Evolutionary conservation across 495 filamentous ascomycete genomes (phyloP).

Genomic region (Aspergillus cristatus): DNA sequence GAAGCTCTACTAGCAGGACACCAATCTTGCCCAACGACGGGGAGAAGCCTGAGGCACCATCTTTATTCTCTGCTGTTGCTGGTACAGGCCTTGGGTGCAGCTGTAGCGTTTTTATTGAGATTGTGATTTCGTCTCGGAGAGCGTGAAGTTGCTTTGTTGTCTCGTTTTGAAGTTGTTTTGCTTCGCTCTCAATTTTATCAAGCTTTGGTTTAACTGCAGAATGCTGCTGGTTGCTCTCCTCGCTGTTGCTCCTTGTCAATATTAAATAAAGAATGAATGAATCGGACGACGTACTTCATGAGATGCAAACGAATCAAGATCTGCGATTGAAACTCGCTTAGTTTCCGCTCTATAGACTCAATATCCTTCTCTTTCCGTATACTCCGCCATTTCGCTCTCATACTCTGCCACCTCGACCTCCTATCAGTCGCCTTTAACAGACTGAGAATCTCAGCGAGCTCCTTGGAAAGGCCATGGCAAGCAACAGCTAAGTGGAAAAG

Average conservation of each 20-base stretch:
- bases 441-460: too few relatives aligned
- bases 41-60: too few relatives aligned
- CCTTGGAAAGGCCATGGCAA: background rate
- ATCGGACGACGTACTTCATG: background rate
- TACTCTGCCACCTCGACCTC: background rate
- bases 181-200: too few relatives aligned
- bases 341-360: too few relatives aligned
- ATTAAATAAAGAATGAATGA: background rate
- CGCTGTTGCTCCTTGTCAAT: background rate
- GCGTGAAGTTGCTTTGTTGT: too few relatives aligned
- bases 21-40: too few relatives aligned
- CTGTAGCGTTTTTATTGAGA: too few relatives aligned
- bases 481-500: background rate
- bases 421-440: background rate
- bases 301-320: background rate
- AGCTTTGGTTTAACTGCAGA: background rate
- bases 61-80: too few relatives aligned
- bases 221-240: background rate
- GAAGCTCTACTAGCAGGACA: too few relatives aligned
- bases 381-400: background rate
- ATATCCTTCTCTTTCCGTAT: background rate
- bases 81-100: too few relatives aligned
- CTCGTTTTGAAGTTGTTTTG: too few relatives aligned
- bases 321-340: background rate
- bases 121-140: too few relatives aligned